Conservation (phyloP, 2,329 filamentous ascomycete genomes). For the Sphaerostilbella broomeana region DNA sequence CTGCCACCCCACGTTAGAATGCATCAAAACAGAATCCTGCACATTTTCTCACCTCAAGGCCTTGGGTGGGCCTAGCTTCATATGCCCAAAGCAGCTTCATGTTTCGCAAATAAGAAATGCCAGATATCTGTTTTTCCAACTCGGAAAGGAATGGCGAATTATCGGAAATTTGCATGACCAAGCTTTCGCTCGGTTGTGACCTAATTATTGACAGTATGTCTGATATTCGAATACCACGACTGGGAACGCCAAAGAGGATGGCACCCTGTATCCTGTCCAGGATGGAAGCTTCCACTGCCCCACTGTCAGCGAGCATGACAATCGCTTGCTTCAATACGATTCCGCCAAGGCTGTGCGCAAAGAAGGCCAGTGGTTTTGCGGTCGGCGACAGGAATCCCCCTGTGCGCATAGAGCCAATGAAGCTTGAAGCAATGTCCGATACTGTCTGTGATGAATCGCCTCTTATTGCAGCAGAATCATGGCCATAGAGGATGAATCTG, state of each 20-base stretch:
- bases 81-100: constrained; percentile 5
- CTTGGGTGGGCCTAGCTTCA: background rate
- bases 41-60: background rate
- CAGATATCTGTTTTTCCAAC: background rate
- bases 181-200: constrained; percentile 1
- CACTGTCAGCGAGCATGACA: background rate
- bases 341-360: constrained; percentile 8
- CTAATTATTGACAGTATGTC: background rate
- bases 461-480: constrained; percentile 1
- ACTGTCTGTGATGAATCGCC: constrained; percentile 1
- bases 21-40: no score
- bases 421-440: background rate
- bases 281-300: background rate
- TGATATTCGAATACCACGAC: background rate
- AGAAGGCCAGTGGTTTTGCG: background rate
- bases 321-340: constrained; percentile 3
- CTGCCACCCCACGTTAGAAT: background rate
- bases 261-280: background rate
- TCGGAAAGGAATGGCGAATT: background rate
- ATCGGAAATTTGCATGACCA: background rate
- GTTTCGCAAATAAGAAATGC: background rate
- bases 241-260: constrained; percentile 4
- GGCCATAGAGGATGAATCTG: constrained; percentile 9
- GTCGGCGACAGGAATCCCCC: background rate
- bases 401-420: background rate